Percentiles rank a stretch among this genome's conserved stretches.
These are phyloP conservation scores for California macrophylla DNA, from an alignment of 441 rosid genomes.

Conservation along the genomic window DNA sequence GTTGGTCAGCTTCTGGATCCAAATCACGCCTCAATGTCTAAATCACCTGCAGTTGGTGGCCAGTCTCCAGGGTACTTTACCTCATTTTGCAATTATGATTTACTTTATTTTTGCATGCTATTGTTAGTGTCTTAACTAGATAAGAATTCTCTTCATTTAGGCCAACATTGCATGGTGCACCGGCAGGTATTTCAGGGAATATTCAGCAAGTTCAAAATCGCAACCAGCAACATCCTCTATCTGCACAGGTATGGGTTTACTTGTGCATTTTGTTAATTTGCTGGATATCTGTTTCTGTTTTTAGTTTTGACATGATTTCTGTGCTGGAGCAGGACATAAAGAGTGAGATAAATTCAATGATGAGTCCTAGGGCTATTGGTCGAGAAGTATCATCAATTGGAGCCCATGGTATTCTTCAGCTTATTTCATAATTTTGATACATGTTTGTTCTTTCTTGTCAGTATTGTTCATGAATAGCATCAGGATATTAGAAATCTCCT, in stretches of 20 bases:
- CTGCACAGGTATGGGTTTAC: conserved; percentile 39
- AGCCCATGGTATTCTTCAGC: conserved; percentile 44
- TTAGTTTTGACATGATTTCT: conserved; percentile 18
- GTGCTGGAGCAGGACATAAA: conserved; percentile 57
- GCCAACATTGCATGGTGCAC: conserved; percentile 70
- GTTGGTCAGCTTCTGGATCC: conserved; percentile 72
- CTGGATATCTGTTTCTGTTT: not conserved
- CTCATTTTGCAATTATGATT: not conserved
- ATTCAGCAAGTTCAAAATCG: conserved; percentile 61
- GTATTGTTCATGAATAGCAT: not conserved
- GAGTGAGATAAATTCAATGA: conserved; percentile 68
- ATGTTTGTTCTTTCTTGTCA: not conserved
- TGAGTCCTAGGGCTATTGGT: conserved; percentile 68
- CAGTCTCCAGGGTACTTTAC: conserved; percentile 75
- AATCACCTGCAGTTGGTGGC: conserved; percentile 55
- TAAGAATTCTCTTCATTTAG: conserved; percentile 26
- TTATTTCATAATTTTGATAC: not conserved
- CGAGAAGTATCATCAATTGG: conserved; percentile 81
- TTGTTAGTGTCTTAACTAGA: not conserved
- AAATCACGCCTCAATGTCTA: conserved; percentile 65
- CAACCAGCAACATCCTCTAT: conserved; percentile 57
- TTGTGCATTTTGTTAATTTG: conserved; percentile 12
- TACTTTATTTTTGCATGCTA: not conserved
- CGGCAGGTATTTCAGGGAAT: conserved; percentile 52
- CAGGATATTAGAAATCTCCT: not conserved